These are phyloP conservation scores for Narthecium ossifragum DNA, from an alignment of 106 monocot species.

Conservation along the genomic window DNA sequence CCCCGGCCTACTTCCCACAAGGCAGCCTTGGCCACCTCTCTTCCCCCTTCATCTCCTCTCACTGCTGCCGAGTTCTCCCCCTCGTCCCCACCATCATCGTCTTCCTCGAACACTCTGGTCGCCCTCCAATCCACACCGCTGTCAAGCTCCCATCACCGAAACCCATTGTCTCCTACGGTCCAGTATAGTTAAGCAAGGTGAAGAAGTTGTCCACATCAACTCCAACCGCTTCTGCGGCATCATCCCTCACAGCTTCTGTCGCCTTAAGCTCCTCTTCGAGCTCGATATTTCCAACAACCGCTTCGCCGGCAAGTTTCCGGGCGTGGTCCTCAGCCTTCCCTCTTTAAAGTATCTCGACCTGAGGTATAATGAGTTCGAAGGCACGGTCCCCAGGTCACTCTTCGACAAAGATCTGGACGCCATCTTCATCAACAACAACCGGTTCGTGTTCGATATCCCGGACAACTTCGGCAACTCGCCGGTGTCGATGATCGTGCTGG, in stretches of 20 bases:
- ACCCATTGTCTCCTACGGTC: no score
- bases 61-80: no score
- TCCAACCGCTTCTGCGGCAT: slow-evolving; percentile 88
- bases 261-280: slow-evolving; percentile 46
- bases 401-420: slow-evolving; percentile 48
- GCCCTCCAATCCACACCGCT: no score
- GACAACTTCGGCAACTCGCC: slow-evolving; percentile 82
- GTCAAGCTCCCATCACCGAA: no score
- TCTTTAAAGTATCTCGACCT: slow-evolving; percentile 52
- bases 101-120: no score
- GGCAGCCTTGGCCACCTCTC: no score
- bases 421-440: slow-evolving; percentile 63
- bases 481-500: slow-evolving; percentile 72
- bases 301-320: slow-evolving; percentile 71
- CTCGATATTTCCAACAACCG: slow-evolving; percentile 86
- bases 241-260: slow-evolving; percentile 33
- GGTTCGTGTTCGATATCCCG: slow-evolving; percentile 51
- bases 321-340: slow-evolving; percentile 51
- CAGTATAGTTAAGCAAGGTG: no score
- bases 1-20: no score
- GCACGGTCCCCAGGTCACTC: slow-evolving; percentile 26
- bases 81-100: no score
- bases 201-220: slow-evolving; percentile 86
- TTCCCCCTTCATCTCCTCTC: no score
- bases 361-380: slow-evolving; percentile 84